phyloP scores from a whole-genome alignment of 495 filamentous ascomycete species.

The Aspergillus asperescens region DNA sequence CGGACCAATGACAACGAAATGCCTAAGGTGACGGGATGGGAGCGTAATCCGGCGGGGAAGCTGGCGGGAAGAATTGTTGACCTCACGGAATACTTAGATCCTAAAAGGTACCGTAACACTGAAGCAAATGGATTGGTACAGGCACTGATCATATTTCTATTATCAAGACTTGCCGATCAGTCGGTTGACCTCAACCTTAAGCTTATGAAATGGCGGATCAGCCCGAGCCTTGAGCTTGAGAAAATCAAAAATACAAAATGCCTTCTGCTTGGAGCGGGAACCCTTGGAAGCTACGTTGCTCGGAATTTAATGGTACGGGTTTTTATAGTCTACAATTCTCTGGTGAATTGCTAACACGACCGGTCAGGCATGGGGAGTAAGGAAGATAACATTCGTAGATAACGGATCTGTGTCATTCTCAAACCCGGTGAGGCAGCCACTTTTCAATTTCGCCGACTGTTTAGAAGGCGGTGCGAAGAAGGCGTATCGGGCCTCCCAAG shows the following conservation, averaged over 20 bases:
- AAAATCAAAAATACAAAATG: slow-evolving; percentile 87
- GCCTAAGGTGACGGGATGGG: slow-evolving; percentile 94
- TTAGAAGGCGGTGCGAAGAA: slow-evolving; percentile 80
- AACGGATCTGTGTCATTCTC: slow-evolving; percentile 92
- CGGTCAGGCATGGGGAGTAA: slow-evolving; percentile 87
- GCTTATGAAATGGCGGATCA: slow-evolving; percentile 97
- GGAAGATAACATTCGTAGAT: slow-evolving; percentile 93
- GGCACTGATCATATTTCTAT: not conserved
- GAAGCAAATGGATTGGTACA: not conserved
- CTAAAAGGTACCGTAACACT: slow-evolving; percentile 46
- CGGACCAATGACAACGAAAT: slow-evolving; percentile 36
- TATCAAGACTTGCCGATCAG: slow-evolving; percentile 71
- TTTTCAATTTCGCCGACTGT: slow-evolving; percentile 88
- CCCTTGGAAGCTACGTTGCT: slow-evolving; percentile 88
- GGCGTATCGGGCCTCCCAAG: slow-evolving; percentile 73
- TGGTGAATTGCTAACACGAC: not conserved
- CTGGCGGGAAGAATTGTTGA: slow-evolving; percentile 69
- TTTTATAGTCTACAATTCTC: not conserved
- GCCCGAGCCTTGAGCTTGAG: slow-evolving; percentile 80
- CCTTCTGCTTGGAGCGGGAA: slow-evolving; percentile 90
- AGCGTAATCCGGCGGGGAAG: slow-evolving; percentile 72
- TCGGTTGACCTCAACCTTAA: slow-evolving; percentile 97
- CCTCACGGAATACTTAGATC: slow-evolving; percentile 88
- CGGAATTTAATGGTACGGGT: slow-evolving; percentile 66
- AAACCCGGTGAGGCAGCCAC: slow-evolving; percentile 92